Evolutionary conservation across 176 grass and related monocot genomes (phyloP).

Genomic region (Panicum miliaceum): DNA sequence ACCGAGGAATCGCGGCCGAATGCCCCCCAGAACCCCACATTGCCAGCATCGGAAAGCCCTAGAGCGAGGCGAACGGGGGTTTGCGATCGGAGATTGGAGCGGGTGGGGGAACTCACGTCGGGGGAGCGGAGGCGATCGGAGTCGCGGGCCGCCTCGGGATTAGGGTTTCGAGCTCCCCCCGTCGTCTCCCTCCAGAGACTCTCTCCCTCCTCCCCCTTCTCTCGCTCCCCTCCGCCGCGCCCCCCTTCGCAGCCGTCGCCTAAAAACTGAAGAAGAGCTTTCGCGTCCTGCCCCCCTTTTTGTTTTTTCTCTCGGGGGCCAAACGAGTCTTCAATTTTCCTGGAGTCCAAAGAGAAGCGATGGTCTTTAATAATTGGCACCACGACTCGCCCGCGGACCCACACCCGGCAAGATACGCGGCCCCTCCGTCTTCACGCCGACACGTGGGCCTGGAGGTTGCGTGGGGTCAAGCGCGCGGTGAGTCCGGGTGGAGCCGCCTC

Average conservation of each 20-base stretch:
- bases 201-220: neutral
- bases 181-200: neutral
- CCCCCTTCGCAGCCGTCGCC: conserved; percentile 13
- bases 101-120: conserved; percentile 38
- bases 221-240: neutral
- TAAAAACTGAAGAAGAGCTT: conserved; percentile 38
- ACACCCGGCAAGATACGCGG: neutral
- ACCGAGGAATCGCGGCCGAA: neutral
- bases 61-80: neutral
- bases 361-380: conserved; percentile 51
- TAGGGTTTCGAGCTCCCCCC: conserved; percentile 31
- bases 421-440: neutral
- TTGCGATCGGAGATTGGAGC: conserved; percentile 41
- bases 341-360: neutral
- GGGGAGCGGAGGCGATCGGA: conserved; percentile 13
- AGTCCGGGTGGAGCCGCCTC: neutral
- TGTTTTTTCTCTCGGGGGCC: conserved; percentile 11
- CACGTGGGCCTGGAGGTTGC: neutral
- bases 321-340: conserved; percentile 6
- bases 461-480: neutral
- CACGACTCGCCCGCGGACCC: neutral
- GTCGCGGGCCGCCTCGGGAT: neutral
- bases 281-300: neutral
- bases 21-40: conserved; percentile 27
- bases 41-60: conserved; percentile 45